phyloP scores from a whole-genome alignment of 2,329 filamentous ascomycete species.

The Calonectria ilicicola region DNA sequence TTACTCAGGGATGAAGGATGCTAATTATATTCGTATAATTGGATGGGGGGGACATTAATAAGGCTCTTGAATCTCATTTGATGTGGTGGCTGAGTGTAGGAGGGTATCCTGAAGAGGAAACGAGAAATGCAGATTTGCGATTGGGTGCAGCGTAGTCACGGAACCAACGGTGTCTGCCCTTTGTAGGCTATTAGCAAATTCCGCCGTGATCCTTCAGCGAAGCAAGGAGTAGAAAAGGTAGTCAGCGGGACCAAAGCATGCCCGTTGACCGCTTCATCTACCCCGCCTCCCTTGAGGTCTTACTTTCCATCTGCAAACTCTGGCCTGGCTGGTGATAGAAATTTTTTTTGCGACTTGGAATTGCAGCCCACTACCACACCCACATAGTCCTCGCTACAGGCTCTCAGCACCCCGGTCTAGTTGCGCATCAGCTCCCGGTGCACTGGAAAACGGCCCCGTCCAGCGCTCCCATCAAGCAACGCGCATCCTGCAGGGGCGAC shows the following conservation, averaged over 20 bases:
- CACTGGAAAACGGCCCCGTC: background rate
- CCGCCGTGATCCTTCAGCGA: background rate
- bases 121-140: background rate
- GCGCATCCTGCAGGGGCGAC: constrained; percentile 25
- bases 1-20: constrained; percentile 16
- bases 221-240: background rate
- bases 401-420: background rate
- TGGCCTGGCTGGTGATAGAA: background rate
- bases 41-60: background rate
- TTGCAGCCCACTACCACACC: background rate
- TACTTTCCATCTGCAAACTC: background rate
- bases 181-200: background rate
- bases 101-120: background rate
- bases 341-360: background rate
- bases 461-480: constrained; percentile 5
- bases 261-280: background rate
- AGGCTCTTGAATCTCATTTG: constrained; percentile 9
- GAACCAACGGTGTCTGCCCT: background rate
- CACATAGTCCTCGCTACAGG: constrained; percentile 1
- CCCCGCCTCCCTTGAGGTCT: background rate
- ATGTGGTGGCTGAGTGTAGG: background rate
- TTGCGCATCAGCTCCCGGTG: background rate
- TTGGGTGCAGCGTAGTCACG: background rate
- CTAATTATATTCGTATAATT: constrained; percentile 18
- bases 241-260: background rate